Conservation (phyloP, 257 asterid species). For the Solanum sparsipilum region DNA sequence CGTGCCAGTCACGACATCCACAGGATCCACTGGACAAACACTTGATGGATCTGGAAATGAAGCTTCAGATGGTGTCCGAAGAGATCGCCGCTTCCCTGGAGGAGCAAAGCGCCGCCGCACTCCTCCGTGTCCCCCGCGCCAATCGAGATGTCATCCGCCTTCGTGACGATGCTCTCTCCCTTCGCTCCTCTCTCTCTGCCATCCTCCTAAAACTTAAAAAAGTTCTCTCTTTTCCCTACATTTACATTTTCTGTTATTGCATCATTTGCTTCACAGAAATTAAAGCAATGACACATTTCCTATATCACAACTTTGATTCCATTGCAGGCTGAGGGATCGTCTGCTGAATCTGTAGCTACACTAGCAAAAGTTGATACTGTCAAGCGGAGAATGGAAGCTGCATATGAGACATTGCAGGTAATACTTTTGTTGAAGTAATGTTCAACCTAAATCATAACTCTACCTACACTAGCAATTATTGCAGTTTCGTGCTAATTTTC, state of each 20-base stretch:
- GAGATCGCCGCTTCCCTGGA: slow-evolving; percentile 94
- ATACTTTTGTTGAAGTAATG: background rate
- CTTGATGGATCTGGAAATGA: slow-evolving; percentile 95
- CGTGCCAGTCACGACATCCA: slow-evolving; percentile 70
- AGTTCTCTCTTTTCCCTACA: slow-evolving; percentile 16
- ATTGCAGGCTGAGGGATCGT: slow-evolving; percentile 87
- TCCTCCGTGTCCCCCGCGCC: slow-evolving; percentile 92
- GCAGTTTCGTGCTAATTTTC: slow-evolving; percentile 2
- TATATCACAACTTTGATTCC: background rate
- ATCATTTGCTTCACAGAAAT: background rate
- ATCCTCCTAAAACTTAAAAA: slow-evolving; percentile 67
- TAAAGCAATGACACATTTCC: background rate
- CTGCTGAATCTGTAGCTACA: slow-evolving; percentile 85
- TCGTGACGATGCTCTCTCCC: slow-evolving; percentile 80
- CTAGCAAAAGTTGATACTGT: slow-evolving; percentile 91
- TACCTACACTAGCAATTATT: background rate
- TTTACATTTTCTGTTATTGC: background rate
- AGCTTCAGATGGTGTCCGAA: slow-evolving; percentile 90
- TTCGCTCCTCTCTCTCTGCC: slow-evolving; percentile 81
- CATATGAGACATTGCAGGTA: slow-evolving; percentile 93
- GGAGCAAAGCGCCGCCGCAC: slow-evolving; percentile 87
- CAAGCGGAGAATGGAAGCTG: slow-evolving; percentile 96
- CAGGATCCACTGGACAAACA: slow-evolving; percentile 92
- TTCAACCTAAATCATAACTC: background rate
- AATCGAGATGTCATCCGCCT: slow-evolving; percentile 85